Percentiles rank a stretch among this genome's conserved stretches.
These are phyloP conservation scores for Combretum micranthum DNA, from an alignment of 345 rosid genomes.

Conservation along the genomic window DNA sequence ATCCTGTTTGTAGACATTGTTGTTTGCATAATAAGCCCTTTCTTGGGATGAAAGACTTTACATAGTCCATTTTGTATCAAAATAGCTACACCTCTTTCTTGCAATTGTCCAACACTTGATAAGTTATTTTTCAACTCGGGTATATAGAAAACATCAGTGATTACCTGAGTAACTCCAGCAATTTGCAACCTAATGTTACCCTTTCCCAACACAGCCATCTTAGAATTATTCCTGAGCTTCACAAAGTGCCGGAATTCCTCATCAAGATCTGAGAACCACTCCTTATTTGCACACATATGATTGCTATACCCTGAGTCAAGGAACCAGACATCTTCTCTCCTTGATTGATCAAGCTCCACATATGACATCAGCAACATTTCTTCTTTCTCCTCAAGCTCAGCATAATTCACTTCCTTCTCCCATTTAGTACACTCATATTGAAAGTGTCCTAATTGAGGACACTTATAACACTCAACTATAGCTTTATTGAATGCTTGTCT, in stretches of 20 bases:
- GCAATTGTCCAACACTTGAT: background rate
- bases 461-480: background rate
- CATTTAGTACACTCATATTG: background rate
- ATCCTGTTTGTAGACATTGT: background rate
- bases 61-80: background rate
- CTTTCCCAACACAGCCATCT: too few relatives aligned
- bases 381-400: background rate
- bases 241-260: too few relatives aligned
- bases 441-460: slow-evolving; percentile 9
- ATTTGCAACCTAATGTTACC: background rate
- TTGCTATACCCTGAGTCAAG: background rate
- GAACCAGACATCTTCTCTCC: background rate
- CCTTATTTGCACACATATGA: background rate
- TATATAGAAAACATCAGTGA: slow-evolving; percentile 3
- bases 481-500: background rate
- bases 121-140: background rate
- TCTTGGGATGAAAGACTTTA: slow-evolving; percentile 1
- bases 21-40: background rate
- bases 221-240: too few relatives aligned
- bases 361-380: slow-evolving; percentile 3
- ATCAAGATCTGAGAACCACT: background rate
- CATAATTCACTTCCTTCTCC: slow-evolving; percentile 1
- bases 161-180: background rate
- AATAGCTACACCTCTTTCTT: slow-evolving; percentile 1
- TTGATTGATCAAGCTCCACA: background rate